These are phyloP conservation scores for Podila epicladia DNA, from an alignment of 192 early-diverging fungal genomes.

Conservation along the genomic window DNA sequence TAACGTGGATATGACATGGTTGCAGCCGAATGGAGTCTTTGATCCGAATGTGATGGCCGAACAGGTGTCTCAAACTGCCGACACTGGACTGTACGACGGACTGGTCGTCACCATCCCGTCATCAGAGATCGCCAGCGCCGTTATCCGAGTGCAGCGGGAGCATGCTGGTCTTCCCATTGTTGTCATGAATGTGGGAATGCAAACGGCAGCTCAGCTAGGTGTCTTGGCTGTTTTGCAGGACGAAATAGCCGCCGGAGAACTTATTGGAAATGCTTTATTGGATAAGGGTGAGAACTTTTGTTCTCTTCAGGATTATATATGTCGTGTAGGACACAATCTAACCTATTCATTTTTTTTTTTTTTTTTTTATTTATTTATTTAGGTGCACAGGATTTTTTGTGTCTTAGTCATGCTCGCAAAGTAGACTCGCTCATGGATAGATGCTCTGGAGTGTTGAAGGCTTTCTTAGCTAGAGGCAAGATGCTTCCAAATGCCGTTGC, in stretches of 20 bases:
- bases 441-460: slow-evolving; percentile 34
- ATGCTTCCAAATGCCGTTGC: not conserved
- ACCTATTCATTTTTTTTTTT: not conserved
- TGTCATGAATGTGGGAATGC: slow-evolving; percentile 32
- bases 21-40: slow-evolving; percentile 8
- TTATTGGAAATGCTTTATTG: slow-evolving; percentile 28
- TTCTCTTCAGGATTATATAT: not conserved
- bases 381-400: slow-evolving; percentile 38
- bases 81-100: slow-evolving; percentile 15
- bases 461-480: slow-evolving; percentile 14
- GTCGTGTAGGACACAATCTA: not conserved
- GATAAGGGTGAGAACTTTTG: slow-evolving; percentile 18
- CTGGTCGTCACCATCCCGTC: slow-evolving; percentile 35
- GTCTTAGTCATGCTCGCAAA: not conserved
- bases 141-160: slow-evolving; percentile 12
- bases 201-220: slow-evolving; percentile 24
- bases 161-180: slow-evolving; percentile 26
- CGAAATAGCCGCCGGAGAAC: slow-evolving; percentile 20
- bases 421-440: slow-evolving; percentile 23
- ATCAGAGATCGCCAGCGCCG: slow-evolving; percentile 25
- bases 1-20: slow-evolving; percentile 14
- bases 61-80: slow-evolving; percentile 6
- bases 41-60: slow-evolving; percentile 6
- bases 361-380: not conserved
- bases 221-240: slow-evolving; percentile 36